These are phyloP conservation scores for Lentinula detonsa DNA, from an alignment of 768 basidiomycete species.

Conservation along the genomic window DNA sequence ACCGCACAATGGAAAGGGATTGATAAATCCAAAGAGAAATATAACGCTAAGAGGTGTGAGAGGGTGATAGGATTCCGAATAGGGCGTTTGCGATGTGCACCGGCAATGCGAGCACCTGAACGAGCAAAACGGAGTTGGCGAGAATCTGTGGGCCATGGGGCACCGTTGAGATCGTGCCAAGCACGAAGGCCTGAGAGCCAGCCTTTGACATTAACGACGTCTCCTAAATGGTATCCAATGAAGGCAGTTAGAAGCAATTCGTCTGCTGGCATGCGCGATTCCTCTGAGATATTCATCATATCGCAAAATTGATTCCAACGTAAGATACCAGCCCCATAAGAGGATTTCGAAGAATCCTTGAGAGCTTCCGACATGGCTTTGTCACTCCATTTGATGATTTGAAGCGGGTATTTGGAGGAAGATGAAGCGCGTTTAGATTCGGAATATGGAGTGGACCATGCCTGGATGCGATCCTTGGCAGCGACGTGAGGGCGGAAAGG, in stretches of 20 bases:
- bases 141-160: conserved; percentile 28
- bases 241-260: conserved; percentile 23
- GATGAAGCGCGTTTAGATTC: no score
- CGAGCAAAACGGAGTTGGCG: conserved; percentile 8
- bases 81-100: conserved; percentile 7
- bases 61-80: conserved; percentile 28
- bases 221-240: conserved; percentile 12
- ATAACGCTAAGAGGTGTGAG: conserved; percentile 22
- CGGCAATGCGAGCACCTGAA: conserved; percentile 17
- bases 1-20: conserved; percentile 22
- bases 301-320: conserved; percentile 26
- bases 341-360: neutral
- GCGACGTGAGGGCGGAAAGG: no score
- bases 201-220: conserved; percentile 14
- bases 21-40: conserved; percentile 16
- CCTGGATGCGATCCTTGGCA: no score
- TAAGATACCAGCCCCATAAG: conserved; percentile 25
- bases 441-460: no score
- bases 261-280: conserved; percentile 20
- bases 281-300: conserved; percentile 22
- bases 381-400: no score
- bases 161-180: conserved; percentile 30
- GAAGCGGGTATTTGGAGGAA: no score
- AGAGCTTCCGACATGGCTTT: neutral
- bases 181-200: conserved; percentile 29